Evolutionary conservation across 1,284 basidiomycete genomes (phyloP).

Genomic region (Apiotrichum montevideense): DNA sequence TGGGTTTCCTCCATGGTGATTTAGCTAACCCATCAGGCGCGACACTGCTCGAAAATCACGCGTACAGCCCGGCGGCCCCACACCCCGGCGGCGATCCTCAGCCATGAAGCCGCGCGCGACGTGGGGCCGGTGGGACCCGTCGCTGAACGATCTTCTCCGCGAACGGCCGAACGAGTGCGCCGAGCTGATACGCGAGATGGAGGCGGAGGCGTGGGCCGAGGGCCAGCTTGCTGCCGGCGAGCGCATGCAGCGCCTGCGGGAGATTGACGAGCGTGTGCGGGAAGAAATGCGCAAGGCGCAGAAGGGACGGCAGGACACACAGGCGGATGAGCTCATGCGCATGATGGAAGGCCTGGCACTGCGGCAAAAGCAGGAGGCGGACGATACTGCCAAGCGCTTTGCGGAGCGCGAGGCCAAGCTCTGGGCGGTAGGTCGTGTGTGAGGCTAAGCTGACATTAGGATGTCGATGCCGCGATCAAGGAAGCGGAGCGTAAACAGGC

Average conservation of each 20-base stretch:
- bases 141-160: conserved; percentile 15
- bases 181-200: conserved; percentile 28
- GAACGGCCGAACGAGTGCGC: conserved; percentile 28
- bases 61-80: background rate
- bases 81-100: conserved; percentile 1
- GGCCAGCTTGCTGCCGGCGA: conserved; percentile 4
- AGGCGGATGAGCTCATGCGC: conserved; percentile 30
- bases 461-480: conserved; percentile 36
- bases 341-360: conserved; percentile 34
- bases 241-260: conserved; percentile 1
- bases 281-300: conserved; percentile 15
- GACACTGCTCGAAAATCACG: too few relatives aligned
- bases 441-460: conserved; percentile 13
- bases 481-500: conserved; percentile 16
- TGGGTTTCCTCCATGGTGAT: background rate
- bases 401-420: conserved; percentile 32
- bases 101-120: background rate
- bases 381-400: conserved; percentile 27
- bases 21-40: background rate
- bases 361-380: conserved; percentile 26
- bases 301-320: conserved; percentile 12
- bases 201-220: conserved; percentile 31
- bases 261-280: conserved; percentile 8
- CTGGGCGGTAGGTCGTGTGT: conserved; percentile 30
- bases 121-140: conserved; percentile 9